Evolutionary conservation across 805 yeast genomes (phyloP), one percentile per base, ranked within the genome.

Genomic region (Yarrowia osloensis): DNA sequence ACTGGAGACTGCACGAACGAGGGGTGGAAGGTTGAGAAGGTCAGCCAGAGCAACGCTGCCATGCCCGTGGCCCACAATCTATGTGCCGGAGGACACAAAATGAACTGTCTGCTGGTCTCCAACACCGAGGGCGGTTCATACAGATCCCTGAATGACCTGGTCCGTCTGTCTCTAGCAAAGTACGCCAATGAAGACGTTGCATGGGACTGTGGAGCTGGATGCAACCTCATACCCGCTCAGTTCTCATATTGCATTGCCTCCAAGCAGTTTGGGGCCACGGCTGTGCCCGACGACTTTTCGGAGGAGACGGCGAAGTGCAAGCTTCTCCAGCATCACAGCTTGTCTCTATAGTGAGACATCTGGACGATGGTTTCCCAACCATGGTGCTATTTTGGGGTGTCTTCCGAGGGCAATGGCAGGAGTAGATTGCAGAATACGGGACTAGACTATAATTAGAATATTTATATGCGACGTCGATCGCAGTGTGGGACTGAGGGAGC

Each of bases 111-210:
- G 11, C 11, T 50, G 7, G 40, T 50, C 11, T 50, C 55, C 28
- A 31, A 50, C 39, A 29, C 39, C 5, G 12, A 31, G 13, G 39
- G 19, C 2, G 15, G 24, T 3, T 19, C 55, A 11, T 3, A 13
- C 7, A 31, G 39, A 7, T 50, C 55, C 1, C 35, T 50, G 19
- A 15, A 13, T 3, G 31, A 50, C 6, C 19, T 50, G 55, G 55
- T 50, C n/a, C 55, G 55, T 12, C 55, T 31, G 1, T 26, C 39
- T 6, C 39, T 50, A 19, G 55, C 55, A 2, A 50, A 50, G 15
- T 50, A 50, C 39, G 39, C 55, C 26, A 50, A 50, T 21, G 55
- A 50, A 21, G 55, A 50, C 15, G 55, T 50, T 13, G 55, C 39
- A 21, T 50, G 55, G 55, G 3, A 12, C 40, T 50, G 55, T 21